These are phyloP conservation scores for Tetraselmis striata DNA, from an alignment of 139 green algal species.

Conservation along the genomic window DNA sequence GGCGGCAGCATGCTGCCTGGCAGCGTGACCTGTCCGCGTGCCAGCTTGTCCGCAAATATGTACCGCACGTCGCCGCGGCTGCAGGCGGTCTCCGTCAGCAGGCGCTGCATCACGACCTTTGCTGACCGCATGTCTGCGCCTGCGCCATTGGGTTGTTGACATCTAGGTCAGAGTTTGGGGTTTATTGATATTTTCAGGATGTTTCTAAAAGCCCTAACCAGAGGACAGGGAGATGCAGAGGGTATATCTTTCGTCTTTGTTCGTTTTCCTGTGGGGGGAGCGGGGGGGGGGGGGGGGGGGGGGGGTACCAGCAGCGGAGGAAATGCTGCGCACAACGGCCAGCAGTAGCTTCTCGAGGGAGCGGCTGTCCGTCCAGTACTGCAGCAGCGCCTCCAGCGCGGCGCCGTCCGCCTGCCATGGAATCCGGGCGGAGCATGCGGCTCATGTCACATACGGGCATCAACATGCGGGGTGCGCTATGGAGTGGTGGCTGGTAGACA, in stretches of 20 bases:
- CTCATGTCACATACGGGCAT: background rate
- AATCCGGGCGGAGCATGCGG: no score
- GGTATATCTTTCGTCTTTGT: background rate
- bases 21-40: background rate
- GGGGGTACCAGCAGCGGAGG: background rate
- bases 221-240: no score
- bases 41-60: background rate
- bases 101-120: background rate
- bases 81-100: background rate
- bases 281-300: no score
- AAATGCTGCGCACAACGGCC: background rate
- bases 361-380: background rate
- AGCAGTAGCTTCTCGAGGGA: background rate
- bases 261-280: no score
- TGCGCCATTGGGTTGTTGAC: background rate
- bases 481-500: background rate
- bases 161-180: no score
- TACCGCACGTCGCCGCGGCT: background rate
- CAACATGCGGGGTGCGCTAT: background rate
- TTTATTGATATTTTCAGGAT: no score
- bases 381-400: background rate
- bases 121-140: background rate
- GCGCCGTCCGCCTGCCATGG: background rate
- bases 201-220: no score
- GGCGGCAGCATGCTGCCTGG: background rate